phyloP scores from a whole-genome alignment of 2,329 filamentous ascomycete genomes.

The Atkinsonella hypoxylon region DNA sequence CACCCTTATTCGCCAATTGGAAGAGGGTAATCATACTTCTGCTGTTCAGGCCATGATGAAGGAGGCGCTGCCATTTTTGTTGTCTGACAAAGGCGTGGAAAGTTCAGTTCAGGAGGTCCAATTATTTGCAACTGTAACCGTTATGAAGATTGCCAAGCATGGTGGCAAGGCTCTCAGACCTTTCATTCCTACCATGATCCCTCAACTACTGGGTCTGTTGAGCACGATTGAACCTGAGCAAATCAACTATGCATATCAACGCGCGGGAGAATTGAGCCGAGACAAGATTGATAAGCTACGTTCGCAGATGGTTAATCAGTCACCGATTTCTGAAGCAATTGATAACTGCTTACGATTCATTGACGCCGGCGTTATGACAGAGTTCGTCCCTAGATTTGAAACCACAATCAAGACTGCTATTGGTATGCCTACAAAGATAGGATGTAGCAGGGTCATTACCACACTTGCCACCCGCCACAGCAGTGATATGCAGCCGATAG shows the following conservation, averaged over 20 bases:
- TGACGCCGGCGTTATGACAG: conserved; percentile 65
- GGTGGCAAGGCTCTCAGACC: conserved; percentile 66
- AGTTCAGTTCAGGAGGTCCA: conserved; percentile 82
- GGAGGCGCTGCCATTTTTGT: conserved; percentile 78
- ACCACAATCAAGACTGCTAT: conserved; percentile 74
- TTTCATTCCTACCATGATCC: conserved; percentile 71
- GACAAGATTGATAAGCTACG: conserved; percentile 85
- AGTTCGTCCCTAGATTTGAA: conserved; percentile 61
- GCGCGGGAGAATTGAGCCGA: conserved; percentile 74
- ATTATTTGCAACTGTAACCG: conserved; percentile 66
- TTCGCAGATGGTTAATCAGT: conserved; percentile 68
- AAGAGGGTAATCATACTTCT: conserved; percentile 60
- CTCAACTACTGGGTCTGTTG: conserved; percentile 67
- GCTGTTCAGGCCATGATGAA: conserved; percentile 70
- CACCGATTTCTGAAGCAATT: conserved; percentile 85
- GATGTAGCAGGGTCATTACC: conserved; percentile 72
- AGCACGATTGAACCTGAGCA: conserved; percentile 82
- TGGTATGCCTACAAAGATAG: conserved; percentile 88
- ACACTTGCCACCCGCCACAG: conserved; percentile 74
- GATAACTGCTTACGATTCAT: conserved; percentile 78
- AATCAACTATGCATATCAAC: conserved; percentile 86
- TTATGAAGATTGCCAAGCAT: conserved; percentile 84
- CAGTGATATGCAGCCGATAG: conserved; percentile 62
- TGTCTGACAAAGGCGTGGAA: conserved; percentile 82
- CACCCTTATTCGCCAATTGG: conserved; percentile 72